Evolutionary conservation across 208 protist genomes (phyloP), one percentile per base, ranked within the genome.

Genomic region (Acanthamoeba quina): DNA sequence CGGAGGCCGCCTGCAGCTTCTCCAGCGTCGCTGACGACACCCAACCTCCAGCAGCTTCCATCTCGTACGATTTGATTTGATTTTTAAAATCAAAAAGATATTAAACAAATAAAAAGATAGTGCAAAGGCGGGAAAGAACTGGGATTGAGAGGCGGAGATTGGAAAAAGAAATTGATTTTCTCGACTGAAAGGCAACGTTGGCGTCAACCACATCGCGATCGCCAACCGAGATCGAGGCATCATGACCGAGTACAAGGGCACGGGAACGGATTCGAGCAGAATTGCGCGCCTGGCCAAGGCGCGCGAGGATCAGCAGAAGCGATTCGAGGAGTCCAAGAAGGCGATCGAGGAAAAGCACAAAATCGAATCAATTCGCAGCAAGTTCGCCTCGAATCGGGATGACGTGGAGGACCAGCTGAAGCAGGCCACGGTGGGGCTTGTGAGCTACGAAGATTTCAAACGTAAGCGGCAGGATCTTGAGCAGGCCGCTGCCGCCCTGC

Each of bases 211-310:
- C 41, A 47, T 47, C 41, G 41, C 41, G 52, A 56, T 19, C 52
- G 17, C 17, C 52, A 10, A 56, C 10, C 2, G n/a, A n/a, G 52
- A 56, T 56, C 52, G 10, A 56, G 17, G 11, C 68, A 76, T 47
- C 7, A 94, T 94, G 95, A 93, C 95, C 21, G 91, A 94, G 31
- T 96, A 94, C 76, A 96, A 96, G 80, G 95, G 95, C 52, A 68
- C 76, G 26, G 37, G 52, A 31, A 54, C 56, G 29, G 95, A 96
- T 86, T 52, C 64, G 17, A 88, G 34, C 37, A 54, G 94, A 26
- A 96, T 96, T 34, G 31, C 60, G 17, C 90, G 92, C 29, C n/a
- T 96, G 10, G 95, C 94, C 21, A 96, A 96, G 62, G 49, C 96
- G 41, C 90, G 95, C 26, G 94, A 96, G 34, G 92, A 90, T 44